phyloP scores from a whole-genome alignment of 2,329 filamentous ascomycete species.

The Fusarium sp. region DNA sequence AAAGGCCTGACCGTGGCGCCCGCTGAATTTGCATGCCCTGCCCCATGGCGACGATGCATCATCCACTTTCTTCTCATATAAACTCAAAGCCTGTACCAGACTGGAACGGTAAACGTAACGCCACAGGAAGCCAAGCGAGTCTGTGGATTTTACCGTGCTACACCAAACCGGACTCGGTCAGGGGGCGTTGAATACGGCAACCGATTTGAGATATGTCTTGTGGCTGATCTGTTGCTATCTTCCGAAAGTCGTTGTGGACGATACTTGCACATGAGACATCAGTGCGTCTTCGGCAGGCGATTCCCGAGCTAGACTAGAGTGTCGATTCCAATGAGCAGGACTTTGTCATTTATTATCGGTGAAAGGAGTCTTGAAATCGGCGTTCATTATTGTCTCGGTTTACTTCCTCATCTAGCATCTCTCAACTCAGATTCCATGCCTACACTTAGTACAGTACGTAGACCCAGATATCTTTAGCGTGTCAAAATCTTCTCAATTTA shows the following conservation, averaged over 20 bases:
- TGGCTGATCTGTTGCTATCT: slow-evolving; percentile 3
- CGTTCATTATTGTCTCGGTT: slow-evolving; percentile 19
- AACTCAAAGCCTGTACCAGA: slow-evolving; percentile 16
- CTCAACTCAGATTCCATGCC: neutral
- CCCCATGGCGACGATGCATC: neutral
- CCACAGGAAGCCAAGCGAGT: slow-evolving; percentile 33
- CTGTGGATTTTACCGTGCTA: slow-evolving; percentile 18
- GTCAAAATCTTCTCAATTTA: neutral
- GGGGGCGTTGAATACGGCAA: neutral
- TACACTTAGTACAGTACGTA: slow-evolving; percentile 1
- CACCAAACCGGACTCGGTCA: slow-evolving; percentile 4
- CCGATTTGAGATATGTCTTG: slow-evolving; percentile 5
- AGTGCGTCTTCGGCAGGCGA: slow-evolving; percentile 4
- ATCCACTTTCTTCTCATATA: slow-evolving; percentile 6
- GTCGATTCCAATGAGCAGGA: slow-evolving; percentile 13
- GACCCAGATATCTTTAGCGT: slow-evolving; percentile 13
- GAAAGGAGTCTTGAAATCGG: slow-evolving; percentile 10
- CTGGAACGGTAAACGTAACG: slow-evolving; percentile 21
- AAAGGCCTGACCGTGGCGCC: slow-evolving; percentile 1
- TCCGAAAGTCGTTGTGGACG: slow-evolving; percentile 2
- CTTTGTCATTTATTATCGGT: slow-evolving; percentile 15
- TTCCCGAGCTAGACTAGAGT: slow-evolving; percentile 1
- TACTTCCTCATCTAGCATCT: slow-evolving; percentile 6
- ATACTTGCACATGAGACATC: slow-evolving; percentile 16
- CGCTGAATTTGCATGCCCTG: slow-evolving; percentile 11